Conservation (phyloP, 192 early-diverging fungal species). For the Backusella australiensis region DNA sequence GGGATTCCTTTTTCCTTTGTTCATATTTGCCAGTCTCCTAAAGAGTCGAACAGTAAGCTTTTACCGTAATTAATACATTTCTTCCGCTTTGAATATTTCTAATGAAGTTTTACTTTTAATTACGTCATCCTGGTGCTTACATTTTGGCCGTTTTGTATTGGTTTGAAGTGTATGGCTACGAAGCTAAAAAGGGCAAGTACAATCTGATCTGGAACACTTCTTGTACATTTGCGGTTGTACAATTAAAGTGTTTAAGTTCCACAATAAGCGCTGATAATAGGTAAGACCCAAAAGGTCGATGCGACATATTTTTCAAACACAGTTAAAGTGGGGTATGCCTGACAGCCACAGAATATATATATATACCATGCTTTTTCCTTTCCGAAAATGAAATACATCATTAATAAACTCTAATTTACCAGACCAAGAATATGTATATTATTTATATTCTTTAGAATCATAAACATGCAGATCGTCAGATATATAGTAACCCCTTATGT, state of each 20-base stretch:
- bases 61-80: not conserved
- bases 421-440: not conserved
- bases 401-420: not conserved
- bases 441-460: not conserved
- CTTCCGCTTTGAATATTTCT: not conserved
- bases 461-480: not conserved
- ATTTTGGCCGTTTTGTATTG: not conserved
- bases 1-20: not conserved
- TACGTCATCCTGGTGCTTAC: not conserved
- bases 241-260: not conserved
- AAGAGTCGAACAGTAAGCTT: not conserved
- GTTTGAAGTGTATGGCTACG: not conserved
- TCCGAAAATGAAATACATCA: not conserved
- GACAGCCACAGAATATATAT: not conserved
- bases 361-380: not conserved
- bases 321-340: not conserved
- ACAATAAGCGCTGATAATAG: not conserved
- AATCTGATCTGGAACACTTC: not conserved
- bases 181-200: conserved; percentile 1
- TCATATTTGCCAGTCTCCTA: not conserved
- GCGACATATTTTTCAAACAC: not conserved
- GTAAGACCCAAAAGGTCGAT: not conserved
- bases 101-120: not conserved
- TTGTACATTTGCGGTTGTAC: not conserved
- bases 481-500: not conserved